Percentiles rank a stretch among this genome's conserved stretches.
phyloP scores from a whole-genome alignment of 805 yeast genomes.

The Wickerhamiella qilinensis region DNA sequence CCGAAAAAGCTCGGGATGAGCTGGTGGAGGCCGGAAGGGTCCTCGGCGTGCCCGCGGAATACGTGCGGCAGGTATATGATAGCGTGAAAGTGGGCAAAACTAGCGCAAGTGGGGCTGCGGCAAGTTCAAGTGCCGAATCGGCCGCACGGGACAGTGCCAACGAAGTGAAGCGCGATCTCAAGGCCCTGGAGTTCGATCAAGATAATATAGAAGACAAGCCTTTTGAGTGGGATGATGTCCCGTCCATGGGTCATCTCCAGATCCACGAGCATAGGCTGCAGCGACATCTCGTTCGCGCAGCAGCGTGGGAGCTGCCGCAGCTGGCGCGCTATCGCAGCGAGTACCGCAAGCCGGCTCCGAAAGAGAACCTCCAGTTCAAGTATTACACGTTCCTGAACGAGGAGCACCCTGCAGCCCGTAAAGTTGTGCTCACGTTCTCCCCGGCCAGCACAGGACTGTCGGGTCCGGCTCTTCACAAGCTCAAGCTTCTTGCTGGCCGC shows the following conservation, averaged over 20 bases:
- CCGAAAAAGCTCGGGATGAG: too few relatives aligned
- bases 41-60: background rate
- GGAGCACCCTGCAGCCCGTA: conserved; percentile 48
- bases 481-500: conserved; percentile 61
- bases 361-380: conserved; percentile 34
- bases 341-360: conserved; percentile 33
- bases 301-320: conserved; percentile 85
- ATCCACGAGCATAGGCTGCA: conserved; percentile 57
- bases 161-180: too few relatives aligned
- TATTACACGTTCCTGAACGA: conserved; percentile 67
- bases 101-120: too few relatives aligned
- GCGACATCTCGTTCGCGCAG: conserved; percentile 61
- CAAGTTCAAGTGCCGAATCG: too few relatives aligned
- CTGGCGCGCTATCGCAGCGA: conserved; percentile 59
- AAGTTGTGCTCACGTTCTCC: conserved; percentile 44
- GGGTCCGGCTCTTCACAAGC: conserved; percentile 46
- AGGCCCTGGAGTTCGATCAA: too few relatives aligned
- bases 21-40: too few relatives aligned
- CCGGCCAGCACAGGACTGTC: conserved; percentile 29
- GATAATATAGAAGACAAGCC: too few relatives aligned
- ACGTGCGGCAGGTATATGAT: background rate
- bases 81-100: too few relatives aligned
- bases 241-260: conserved; percentile 54
- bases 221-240: conserved; percentile 49
- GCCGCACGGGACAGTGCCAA: too few relatives aligned